Percentiles rank a stretch among this genome's conserved stretches.
phyloP scores from a whole-genome alignment of 768 basidiomycete genomes.

The Terana coerulea region DNA sequence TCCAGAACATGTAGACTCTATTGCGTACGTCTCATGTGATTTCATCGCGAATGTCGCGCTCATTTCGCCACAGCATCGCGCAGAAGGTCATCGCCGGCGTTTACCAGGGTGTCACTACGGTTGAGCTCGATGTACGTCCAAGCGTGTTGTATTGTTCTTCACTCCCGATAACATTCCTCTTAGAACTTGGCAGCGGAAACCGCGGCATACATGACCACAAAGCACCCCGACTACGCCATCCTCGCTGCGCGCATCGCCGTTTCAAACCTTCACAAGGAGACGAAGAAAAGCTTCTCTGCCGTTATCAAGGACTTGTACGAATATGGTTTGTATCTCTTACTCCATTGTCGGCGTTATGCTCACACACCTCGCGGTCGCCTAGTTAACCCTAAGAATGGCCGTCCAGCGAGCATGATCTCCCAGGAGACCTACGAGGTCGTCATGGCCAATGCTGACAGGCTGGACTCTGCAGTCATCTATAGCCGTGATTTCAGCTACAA shows the following conservation, averaged over 20 bases:
- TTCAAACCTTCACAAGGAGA: conserved; percentile 98
- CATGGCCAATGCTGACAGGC: conserved; percentile 69
- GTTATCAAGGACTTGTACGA: conserved; percentile 89
- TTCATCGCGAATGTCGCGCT: neutral
- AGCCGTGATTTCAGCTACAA: conserved; percentile 98
- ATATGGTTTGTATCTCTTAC: conserved; percentile 56
- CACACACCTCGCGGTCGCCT: neutral
- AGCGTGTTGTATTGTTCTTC: neutral
- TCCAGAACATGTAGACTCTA: conserved; percentile 87
- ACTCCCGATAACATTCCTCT: neutral
- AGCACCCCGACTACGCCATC: conserved; percentile 96
- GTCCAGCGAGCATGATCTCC: conserved; percentile 86
- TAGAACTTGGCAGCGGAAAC: conserved; percentile 97
- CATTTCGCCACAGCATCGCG: conserved; percentile 52
- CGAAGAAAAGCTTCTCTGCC: conserved; percentile 93
- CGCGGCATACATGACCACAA: conserved; percentile 94
- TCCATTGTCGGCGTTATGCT: neutral
- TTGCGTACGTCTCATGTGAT: conserved; percentile 57
- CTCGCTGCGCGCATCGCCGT: conserved; percentile 98
- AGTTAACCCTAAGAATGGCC: conserved; percentile 96
- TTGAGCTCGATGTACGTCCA: conserved; percentile 85
- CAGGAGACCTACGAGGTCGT: conserved; percentile 81
- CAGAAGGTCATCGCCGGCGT: conserved; percentile 94
- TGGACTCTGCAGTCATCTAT: conserved; percentile 96
- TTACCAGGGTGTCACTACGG: conserved; percentile 94